Evolutionary conservation across 2,329 filamentous ascomycete genomes (phyloP).

Genomic region (Calonectria naviculata): DNA sequence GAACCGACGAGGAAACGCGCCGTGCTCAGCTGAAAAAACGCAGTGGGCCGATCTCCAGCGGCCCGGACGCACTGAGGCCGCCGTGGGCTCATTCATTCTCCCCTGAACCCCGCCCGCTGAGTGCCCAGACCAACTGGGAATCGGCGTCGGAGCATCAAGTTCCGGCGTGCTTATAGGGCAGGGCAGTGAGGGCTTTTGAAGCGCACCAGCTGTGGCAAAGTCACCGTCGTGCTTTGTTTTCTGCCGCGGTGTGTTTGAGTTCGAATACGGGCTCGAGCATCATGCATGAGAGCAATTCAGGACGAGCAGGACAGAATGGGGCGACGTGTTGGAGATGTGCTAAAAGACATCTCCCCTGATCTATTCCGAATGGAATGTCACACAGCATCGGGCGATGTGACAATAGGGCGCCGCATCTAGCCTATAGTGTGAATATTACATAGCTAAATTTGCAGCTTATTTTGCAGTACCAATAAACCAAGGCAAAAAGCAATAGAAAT

Average conservation of each 20-base stretch:
- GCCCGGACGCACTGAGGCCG: not conserved
- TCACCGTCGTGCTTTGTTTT: not conserved
- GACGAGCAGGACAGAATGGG: not conserved
- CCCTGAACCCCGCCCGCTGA: not conserved
- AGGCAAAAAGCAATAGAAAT: no score
- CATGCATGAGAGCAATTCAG: not conserved
- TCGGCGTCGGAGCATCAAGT: not conserved
- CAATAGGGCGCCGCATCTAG: no score
- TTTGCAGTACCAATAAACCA: no score
- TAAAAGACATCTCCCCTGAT: no score
- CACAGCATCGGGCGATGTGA: no score
- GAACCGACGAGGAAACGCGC: no score
- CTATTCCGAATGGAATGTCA: no score
- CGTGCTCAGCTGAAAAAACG: no score
- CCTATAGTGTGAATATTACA: no score
- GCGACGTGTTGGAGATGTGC: no score
- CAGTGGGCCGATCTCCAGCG: not conserved
- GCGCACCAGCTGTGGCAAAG: not conserved
- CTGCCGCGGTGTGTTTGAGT: not conserved
- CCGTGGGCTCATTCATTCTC: not conserved
- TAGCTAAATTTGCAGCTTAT: no score
- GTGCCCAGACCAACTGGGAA: not conserved
- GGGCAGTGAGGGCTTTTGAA: not conserved
- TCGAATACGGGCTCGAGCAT: not conserved
- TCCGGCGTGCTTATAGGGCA: not conserved